A percentile compares a stretch with the other conserved stretches of the same genome.
Conservation (phyloP, 2,329 filamentous ascomycete species). For the Anisogramma anomala region DNA sequence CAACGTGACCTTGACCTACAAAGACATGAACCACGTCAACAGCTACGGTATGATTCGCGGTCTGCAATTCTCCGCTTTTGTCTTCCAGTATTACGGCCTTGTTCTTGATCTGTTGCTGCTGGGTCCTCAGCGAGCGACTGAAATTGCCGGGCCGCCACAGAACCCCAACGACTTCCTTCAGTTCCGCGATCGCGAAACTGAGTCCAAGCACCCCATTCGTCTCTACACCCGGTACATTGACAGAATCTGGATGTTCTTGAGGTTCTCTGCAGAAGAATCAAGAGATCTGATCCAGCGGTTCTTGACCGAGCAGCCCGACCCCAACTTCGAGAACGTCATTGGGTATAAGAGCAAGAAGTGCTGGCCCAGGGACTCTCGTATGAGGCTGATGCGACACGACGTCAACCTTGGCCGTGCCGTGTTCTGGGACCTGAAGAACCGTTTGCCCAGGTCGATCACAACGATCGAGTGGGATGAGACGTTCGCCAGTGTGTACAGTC, state of each 20-base stretch:
- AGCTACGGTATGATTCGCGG: slow-evolving; percentile 98
- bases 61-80: slow-evolving; percentile 94
- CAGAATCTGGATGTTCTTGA: slow-evolving; percentile 95
- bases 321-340: slow-evolving; percentile 98
- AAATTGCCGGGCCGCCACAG: slow-evolving; percentile 88
- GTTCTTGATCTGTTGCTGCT: slow-evolving; percentile 88
- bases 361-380: slow-evolving; percentile 93
- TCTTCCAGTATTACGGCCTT: slow-evolving; percentile 97
- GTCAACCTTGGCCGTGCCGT: slow-evolving; percentile 95
- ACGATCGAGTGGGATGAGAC: slow-evolving; percentile 99
- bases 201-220: slow-evolving; percentile 87
- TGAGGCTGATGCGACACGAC: slow-evolving; percentile 97
- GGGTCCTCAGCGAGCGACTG: slow-evolving; percentile 89
- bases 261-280: slow-evolving; percentile 88
- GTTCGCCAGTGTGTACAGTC: slow-evolving; percentile 94
- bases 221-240: slow-evolving; percentile 98
- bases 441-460: slow-evolving; percentile 83
- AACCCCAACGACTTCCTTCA: slow-evolving; percentile 96
- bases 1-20: slow-evolving; percentile 97
- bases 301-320: slow-evolving; percentile 94
- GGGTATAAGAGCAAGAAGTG: slow-evolving; percentile 99
- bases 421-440: slow-evolving; percentile 98
- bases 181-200: slow-evolving; percentile 85
- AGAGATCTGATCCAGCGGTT: slow-evolving; percentile 94
- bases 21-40: slow-evolving; percentile 99